Evolutionary conservation across 169 alveolate species (phyloP).

Genomic region (Cardiosporidium cionae): DNA sequence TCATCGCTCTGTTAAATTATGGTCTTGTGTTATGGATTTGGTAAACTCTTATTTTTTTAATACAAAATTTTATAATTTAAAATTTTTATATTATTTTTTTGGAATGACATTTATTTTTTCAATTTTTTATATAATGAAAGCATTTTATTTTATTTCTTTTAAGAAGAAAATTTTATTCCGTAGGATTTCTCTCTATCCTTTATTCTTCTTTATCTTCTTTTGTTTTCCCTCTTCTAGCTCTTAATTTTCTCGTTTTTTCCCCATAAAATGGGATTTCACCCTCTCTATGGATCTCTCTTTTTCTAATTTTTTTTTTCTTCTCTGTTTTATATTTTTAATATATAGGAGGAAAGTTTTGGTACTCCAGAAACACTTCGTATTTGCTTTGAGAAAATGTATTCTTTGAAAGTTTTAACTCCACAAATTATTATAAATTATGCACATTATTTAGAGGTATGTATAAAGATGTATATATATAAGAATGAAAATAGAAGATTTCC

Average conservation of each 20-base stretch:
- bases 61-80: no score
- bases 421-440: conserved; percentile 54
- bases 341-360: conserved; percentile 59
- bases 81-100: no score
- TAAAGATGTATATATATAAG: neutral
- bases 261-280: neutral
- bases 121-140: no score
- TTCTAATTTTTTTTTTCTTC: neutral
- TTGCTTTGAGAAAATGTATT: conserved; percentile 54
- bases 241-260: neutral
- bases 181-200: no score
- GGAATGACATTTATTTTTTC: no score
- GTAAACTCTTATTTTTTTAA: no score
- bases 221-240: neutral
- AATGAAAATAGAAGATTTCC: neutral
- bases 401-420: conserved; percentile 53
- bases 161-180: no score
- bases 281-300: conserved; percentile 3
- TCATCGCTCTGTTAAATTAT: no score
- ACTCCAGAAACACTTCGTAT: conserved; percentile 48
- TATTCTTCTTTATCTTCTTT: no score
- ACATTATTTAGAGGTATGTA: conserved; percentile 40
- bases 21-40: no score
- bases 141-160: no score
- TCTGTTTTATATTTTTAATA: conserved; percentile 31